Evolutionary conservation across 345 rosid species (phyloP).

Genomic region (Erodium maritimum): DNA sequence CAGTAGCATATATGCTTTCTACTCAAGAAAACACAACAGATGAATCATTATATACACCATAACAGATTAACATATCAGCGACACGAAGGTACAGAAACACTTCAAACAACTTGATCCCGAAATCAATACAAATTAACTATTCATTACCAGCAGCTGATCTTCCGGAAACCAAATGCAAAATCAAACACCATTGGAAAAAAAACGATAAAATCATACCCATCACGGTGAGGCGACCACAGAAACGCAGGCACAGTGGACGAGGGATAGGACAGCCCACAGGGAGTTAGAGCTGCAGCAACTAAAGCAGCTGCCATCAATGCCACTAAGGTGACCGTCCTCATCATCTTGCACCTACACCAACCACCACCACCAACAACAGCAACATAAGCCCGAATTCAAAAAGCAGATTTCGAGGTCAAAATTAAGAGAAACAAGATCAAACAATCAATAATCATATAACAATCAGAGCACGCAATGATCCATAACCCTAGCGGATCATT

Average conservation of each 20-base stretch:
- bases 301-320: slow-evolving; percentile 14
- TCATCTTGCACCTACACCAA: slow-evolving; percentile 8
- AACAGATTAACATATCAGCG: too few relatives aligned
- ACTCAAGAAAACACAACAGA: not conserved
- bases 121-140: too few relatives aligned
- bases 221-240: slow-evolving; percentile 60
- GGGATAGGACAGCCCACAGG: slow-evolving; percentile 24
- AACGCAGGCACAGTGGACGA: slow-evolving; percentile 60
- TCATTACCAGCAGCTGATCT: too few relatives aligned
- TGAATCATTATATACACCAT: not conserved
- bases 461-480: not conserved
- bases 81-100: too few relatives aligned
- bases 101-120: too few relatives aligned
- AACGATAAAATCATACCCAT: slow-evolving; percentile 13
- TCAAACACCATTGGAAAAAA: not conserved
- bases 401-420: too few relatives aligned
- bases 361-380: too few relatives aligned
- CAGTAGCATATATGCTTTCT: not conserved
- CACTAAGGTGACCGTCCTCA: slow-evolving; percentile 17
- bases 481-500: not conserved
- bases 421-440: too few relatives aligned
- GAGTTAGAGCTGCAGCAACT: slow-evolving; percentile 17
- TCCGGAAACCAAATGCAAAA: not conserved
- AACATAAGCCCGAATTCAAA: too few relatives aligned
- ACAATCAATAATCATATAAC: not conserved